Evolutionary conservation across 352 stramenopile species (phyloP).

Genomic region (Pythium guiyangense): DNA sequence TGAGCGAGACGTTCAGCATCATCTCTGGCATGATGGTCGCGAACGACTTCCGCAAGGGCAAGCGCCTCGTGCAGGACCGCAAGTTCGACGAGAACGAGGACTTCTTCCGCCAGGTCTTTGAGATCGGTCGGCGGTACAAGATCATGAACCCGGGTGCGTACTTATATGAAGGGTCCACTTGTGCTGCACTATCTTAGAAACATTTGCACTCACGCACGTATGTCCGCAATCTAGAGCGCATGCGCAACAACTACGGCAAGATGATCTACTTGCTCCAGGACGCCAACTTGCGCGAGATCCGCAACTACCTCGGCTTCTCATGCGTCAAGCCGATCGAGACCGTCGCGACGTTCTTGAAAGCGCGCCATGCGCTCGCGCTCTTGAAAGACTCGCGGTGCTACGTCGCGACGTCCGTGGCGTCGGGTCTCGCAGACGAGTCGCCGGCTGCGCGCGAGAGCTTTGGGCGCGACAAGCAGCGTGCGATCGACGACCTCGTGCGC

Average conservation of each 20-base stretch:
- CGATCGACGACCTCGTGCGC: constrained; percentile 25
- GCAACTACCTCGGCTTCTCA: constrained; percentile 73
- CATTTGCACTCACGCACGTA: neutral
- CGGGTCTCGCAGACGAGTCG: constrained; percentile 8
- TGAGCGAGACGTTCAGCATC: constrained; percentile 61
- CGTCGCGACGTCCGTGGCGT: constrained; percentile 48
- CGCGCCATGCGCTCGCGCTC: constrained; percentile 54
- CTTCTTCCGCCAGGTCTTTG: constrained; percentile 83
- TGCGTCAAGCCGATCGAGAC: constrained; percentile 65
- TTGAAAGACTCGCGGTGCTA: constrained; percentile 68
- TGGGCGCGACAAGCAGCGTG: constrained; percentile 16
- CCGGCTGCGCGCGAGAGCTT: constrained; percentile 6
- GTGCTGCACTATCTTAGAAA: neutral
- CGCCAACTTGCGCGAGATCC: constrained; percentile 69
- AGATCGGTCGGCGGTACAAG: constrained; percentile 93
- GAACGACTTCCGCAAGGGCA: constrained; percentile 56
- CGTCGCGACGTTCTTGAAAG: constrained; percentile 71
- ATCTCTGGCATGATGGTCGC: constrained; percentile 59
- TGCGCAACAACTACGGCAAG: constrained; percentile 93
- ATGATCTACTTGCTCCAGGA: constrained; percentile 95
- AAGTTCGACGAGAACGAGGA: constrained; percentile 74
- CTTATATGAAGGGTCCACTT: neutral
- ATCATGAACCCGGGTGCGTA: constrained; percentile 86
- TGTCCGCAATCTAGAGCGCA: constrained; percentile 32
- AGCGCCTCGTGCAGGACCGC: constrained; percentile 45